Evolutionary conservation across 2,329 filamentous ascomycete genomes (phyloP).

Genomic region (Biscogniauxia mediterranea): DNA sequence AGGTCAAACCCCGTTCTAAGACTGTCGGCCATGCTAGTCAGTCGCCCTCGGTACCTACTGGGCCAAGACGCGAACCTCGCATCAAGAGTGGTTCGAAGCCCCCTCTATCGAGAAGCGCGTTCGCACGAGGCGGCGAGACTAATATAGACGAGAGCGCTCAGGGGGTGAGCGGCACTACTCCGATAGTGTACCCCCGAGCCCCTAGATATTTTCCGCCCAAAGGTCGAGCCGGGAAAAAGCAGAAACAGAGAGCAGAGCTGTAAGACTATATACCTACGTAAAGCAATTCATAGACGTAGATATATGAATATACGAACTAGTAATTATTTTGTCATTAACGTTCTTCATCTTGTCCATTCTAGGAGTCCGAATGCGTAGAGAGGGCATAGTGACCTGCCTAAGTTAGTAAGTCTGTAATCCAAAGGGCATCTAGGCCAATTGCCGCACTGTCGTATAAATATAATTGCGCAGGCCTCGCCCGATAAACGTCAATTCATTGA

Average conservation of each 20-base stretch:
- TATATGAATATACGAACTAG: too few species aligned
- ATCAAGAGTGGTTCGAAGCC: slow-evolving; percentile 26
- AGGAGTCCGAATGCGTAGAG: neutral
- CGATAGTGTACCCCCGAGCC: slow-evolving; percentile 1
- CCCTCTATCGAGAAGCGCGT: slow-evolving; percentile 27
- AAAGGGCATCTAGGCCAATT: neutral
- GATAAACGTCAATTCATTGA: neutral
- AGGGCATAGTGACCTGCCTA: neutral
- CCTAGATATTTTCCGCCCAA: slow-evolving; percentile 22
- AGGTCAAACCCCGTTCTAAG: neutral
- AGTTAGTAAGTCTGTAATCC: neutral
- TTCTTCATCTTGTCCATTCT: too few species aligned
- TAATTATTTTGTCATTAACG: too few species aligned
- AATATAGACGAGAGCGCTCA: slow-evolving; percentile 3
- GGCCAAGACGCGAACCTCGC: slow-evolving; percentile 16
- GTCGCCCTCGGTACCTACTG: neutral
- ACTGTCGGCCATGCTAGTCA: neutral
- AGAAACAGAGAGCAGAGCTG: slow-evolving; percentile 8
- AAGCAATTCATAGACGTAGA: neutral
- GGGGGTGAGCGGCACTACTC: neutral
- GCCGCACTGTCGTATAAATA: neutral
- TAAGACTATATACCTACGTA: neutral
- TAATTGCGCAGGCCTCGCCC: neutral
- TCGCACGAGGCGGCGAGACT: slow-evolving; percentile 9
- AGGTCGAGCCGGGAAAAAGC: slow-evolving; percentile 1